Evolutionary conservation across 805 yeast genomes (phyloP).

Genomic region (Spathaspora arborariae): DNA sequence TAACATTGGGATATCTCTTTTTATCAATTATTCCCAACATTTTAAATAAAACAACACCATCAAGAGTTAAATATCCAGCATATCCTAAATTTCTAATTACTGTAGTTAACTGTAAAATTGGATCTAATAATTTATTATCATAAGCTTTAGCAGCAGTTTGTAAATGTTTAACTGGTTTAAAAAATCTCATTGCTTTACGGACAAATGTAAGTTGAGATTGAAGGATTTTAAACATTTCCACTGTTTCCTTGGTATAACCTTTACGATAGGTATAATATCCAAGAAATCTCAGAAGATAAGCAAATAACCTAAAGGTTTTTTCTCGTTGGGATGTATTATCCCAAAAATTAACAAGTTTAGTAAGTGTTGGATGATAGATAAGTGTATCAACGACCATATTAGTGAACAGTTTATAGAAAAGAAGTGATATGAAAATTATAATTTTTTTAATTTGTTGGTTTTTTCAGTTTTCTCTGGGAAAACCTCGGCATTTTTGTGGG

Average conservation of each 20-base stretch:
- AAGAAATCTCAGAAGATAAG: conserved; percentile 75
- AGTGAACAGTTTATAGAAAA: background rate
- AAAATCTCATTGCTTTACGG: conserved; percentile 80
- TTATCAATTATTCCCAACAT: conserved; percentile 52
- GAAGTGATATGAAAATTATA: background rate
- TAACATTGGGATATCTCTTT: conserved; percentile 44
- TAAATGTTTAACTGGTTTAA: conserved; percentile 74
- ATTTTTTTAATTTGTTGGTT: background rate
- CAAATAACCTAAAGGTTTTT: conserved; percentile 72
- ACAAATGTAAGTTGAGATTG: conserved; percentile 62
- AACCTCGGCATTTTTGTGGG: background rate
- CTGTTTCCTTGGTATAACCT: conserved; percentile 48
- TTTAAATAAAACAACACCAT: conserved; percentile 59
- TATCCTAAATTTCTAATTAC: conserved; percentile 57
- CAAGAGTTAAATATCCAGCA: conserved; percentile 60
- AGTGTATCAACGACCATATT: conserved; percentile 64
- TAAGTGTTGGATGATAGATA: conserved; percentile 69
- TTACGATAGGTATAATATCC: conserved; percentile 55
- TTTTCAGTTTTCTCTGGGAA: background rate
- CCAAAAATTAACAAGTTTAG: conserved; percentile 57
- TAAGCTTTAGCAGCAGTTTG: conserved; percentile 64
- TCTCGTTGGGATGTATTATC: conserved; percentile 75
- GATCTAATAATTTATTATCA: conserved; percentile 69
- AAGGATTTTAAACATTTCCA: conserved; percentile 49
- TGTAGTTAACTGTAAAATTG: conserved; percentile 48